Base-by-base conservation (phyloP, 371 early-diverging fungal species). In the Lichtheimia ramosa region DNA sequence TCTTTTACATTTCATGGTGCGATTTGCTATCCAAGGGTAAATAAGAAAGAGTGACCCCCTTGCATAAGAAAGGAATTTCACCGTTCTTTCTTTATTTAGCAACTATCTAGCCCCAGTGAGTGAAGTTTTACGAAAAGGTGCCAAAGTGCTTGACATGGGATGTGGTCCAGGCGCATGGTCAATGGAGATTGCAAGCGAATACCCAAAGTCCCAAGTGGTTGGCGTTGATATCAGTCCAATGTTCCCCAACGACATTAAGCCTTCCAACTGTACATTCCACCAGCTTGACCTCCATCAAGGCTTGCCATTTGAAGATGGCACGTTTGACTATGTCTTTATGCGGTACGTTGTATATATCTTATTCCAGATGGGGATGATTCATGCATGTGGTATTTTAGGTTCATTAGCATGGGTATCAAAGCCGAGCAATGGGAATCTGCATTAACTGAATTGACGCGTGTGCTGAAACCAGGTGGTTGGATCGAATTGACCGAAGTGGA, bases 101-200 rank as follows among this genome's bases (percentile, higher is more conserved):
- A 78, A 76, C 39, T 81, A 78, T 54, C 56, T 78, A n/a, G 76
- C 82, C 34, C 82, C 82, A 27, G 79, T 81, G 23, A 76, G 64
- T 49, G 82, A 81, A 42, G 48, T 68, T 5, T 54, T 80, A 27
- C 68, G 81, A 28, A 74, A 76, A 46, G 80, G 80, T 1, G 75
- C 65, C n/a, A 66, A 65, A 12, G 73, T 81, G 3, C 58, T 81
- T 15, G 81, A 81, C 61, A 74, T 83, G 18, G 86, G 83, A 2
- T 83, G 83, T 56, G 86, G 86, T 3, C 69, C 74, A 14, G 86
- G 86, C 1, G 60, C 80, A 3, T 85, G 86, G 86, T 72, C 81
- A 24, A 82, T 77, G 77, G 84, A 82, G 41, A 83, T 83, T 62
- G 82, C 84, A 43, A 74, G 77, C 48, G 81, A 83, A 55, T 83